Percentiles rank a stretch among this genome's conserved stretches.
These are phyloP conservation scores for Colletotrichum acutatum DNA, from an alignment of 2,329 filamentous ascomycete genomes.

Conservation along the genomic window DNA sequence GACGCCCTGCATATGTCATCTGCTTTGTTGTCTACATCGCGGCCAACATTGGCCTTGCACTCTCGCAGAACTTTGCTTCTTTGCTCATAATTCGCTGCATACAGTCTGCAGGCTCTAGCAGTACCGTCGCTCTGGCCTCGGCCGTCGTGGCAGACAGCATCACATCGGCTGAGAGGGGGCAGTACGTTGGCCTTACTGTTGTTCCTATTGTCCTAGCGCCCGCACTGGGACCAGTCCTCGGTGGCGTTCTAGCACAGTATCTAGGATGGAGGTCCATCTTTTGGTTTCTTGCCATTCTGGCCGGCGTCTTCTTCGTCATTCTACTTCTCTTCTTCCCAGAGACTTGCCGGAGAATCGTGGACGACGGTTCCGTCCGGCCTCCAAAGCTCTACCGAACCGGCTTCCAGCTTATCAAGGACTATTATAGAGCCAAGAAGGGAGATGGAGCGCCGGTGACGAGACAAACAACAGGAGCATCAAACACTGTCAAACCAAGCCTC, in stretches of 20 bases:
- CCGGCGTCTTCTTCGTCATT: conserved; percentile 47
- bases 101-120: conserved; percentile 65
- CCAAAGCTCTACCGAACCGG: conserved; percentile 50
- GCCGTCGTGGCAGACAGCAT: conserved; percentile 73
- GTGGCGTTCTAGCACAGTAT: conserved; percentile 49
- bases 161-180: conserved; percentile 59
- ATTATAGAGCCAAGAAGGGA: conserved; percentile 26
- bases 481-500: conserved; percentile 39
- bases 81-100: conserved; percentile 71
- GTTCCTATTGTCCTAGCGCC: conserved; percentile 56
- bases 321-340: conserved; percentile 57
- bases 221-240: conserved; percentile 54
- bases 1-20: conserved; percentile 49
- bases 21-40: conserved; percentile 47
- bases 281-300: conserved; percentile 46
- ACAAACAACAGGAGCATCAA: conserved; percentile 29
- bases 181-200: conserved; percentile 53
- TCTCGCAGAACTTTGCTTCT: conserved; percentile 59
- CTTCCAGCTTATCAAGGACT: conserved; percentile 39
- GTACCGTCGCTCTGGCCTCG: conserved; percentile 69
- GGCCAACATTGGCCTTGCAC: conserved; percentile 59
- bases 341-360: conserved; percentile 59
- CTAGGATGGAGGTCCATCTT: conserved; percentile 58
- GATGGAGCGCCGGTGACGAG: conserved; percentile 2
- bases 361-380: conserved; percentile 60